Conservation (phyloP, 352 stramenopile genomes). For the Plasmopara viticola region DNA sequence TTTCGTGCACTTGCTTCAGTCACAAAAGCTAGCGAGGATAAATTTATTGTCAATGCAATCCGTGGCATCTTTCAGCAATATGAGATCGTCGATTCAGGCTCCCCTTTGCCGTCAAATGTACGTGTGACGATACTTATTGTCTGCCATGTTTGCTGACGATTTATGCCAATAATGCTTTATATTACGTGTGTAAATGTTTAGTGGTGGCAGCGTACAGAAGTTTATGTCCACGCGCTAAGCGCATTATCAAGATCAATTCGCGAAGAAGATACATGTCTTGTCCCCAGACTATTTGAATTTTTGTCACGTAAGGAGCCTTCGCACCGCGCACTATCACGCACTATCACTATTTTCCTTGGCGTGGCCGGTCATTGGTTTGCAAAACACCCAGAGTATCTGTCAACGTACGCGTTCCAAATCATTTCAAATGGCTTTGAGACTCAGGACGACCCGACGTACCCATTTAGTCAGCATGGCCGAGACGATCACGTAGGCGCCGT, state of each 20-base stretch:
- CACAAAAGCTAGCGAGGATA: conserved; percentile 57
- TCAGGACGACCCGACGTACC: conserved; percentile 30
- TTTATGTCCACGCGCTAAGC: conserved; percentile 80
- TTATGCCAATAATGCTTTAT: neutral
- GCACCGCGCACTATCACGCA: conserved; percentile 53
- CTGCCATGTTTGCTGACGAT: conserved; percentile 7
- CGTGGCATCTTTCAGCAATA: conserved; percentile 70
- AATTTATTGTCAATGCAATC: conserved; percentile 73
- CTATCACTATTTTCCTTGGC: conserved; percentile 63
- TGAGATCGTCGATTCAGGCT: conserved; percentile 38
- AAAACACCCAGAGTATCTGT: conserved; percentile 48
- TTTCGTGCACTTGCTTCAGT: conserved; percentile 76
- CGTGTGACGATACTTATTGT: conserved; percentile 10
- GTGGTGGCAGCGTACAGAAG: conserved; percentile 73
- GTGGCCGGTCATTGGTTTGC: conserved; percentile 72
- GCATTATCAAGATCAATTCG: conserved; percentile 76
- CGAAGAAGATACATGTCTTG: conserved; percentile 65
- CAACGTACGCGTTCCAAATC: conserved; percentile 57
- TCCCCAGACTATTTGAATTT: conserved; percentile 66
- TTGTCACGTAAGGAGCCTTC: conserved; percentile 62
- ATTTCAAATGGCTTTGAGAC: conserved; percentile 61
- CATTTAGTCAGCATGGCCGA: conserved; percentile 38
- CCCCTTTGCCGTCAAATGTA: conserved; percentile 33
- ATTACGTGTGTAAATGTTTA: conserved; percentile 8
- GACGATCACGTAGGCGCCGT: conserved; percentile 72